A percentile compares a stretch with the other conserved stretches of the same genome.
phyloP scores from a whole-genome alignment of 2,329 filamentous ascomycete species.

The Arthrobotrys musiformis region DNA sequence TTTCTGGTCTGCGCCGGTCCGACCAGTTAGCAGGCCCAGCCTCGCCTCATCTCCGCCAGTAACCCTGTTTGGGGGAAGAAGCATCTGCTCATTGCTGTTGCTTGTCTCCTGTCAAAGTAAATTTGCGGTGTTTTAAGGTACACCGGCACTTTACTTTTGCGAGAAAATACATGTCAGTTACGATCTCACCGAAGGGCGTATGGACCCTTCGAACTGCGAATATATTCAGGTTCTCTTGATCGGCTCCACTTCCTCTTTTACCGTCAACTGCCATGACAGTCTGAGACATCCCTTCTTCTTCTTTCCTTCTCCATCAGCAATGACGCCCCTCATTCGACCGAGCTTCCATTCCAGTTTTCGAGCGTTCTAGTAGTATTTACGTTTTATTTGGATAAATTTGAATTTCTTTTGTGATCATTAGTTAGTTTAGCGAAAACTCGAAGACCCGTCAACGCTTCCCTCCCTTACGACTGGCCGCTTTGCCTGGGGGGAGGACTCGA shows the following conservation, averaged over 20 bases:
- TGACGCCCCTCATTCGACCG: constrained; percentile 50
- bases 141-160: constrained; percentile 18
- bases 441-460: constrained; percentile 7
- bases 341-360: constrained; percentile 33
- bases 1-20: constrained; percentile 37
- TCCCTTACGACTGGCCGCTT: constrained; percentile 9
- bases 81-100: constrained; percentile 18
- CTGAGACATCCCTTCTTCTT: constrained; percentile 30
- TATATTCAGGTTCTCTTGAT: constrained; percentile 33
- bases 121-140: constrained; percentile 33
- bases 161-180: constrained; percentile 39
- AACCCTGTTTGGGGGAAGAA: constrained; percentile 46
- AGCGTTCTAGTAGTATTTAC: constrained; percentile 23
- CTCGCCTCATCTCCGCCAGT: constrained; percentile 50
- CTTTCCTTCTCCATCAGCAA: constrained; percentile 25
- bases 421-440: constrained; percentile 6
- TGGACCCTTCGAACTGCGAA: constrained; percentile 41
- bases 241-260: constrained; percentile 39
- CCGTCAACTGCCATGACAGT: constrained; percentile 23
- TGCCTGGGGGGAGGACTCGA: constrained; percentile 3
- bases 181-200: constrained; percentile 33
- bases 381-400: constrained; percentile 9
- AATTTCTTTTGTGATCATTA: constrained; percentile 17
- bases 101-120: not conserved
- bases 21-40: constrained; percentile 51